Percentiles rank a stretch among this genome's conserved stretches.
Evolutionary conservation across 2,329 filamentous ascomycete species (phyloP).

Genomic region (Talaromyces sp.): DNA sequence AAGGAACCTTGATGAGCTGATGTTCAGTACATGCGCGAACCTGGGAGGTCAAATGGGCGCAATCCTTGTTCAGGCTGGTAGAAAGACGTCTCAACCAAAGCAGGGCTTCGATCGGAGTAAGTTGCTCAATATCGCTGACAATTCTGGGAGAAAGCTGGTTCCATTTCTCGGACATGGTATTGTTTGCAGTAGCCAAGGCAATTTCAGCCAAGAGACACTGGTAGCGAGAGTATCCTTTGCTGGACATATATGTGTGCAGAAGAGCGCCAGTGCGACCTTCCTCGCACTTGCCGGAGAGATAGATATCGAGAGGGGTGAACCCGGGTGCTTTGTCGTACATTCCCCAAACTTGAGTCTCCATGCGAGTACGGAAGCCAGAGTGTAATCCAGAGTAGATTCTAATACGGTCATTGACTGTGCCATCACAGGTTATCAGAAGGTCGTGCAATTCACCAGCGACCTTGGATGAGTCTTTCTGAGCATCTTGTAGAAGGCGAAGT

Average conservation of each 20-base stretch:
- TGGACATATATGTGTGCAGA: constrained; percentile 6
- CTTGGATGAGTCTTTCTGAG: not conserved
- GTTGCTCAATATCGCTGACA: constrained; percentile 1
- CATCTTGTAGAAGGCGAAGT: not conserved
- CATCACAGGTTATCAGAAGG: constrained; percentile 1
- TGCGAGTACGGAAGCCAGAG: constrained; percentile 7
- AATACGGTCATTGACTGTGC: constrained; percentile 1
- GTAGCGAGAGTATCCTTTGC: constrained; percentile 3
- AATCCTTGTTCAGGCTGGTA: constrained; percentile 2
- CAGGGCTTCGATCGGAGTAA: constrained; percentile 1
- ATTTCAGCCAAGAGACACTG: constrained; percentile 6
- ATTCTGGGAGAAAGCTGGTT: not conserved
- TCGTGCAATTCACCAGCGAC: constrained; percentile 1
- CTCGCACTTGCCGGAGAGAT: constrained; percentile 3
- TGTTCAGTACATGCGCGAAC: constrained; percentile 4
- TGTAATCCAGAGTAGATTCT: constrained; percentile 4
- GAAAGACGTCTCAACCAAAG: constrained; percentile 6
- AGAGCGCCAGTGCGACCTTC: constrained; percentile 1
- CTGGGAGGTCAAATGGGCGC: not conserved
- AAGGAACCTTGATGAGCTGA: constrained; percentile 3
- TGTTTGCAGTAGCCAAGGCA: not conserved
- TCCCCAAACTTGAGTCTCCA: constrained; percentile 7
- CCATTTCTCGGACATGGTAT: not conserved
- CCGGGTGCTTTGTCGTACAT: constrained; percentile 5
- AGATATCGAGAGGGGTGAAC: constrained; percentile 3